phyloP scores from a whole-genome alignment of 495 filamentous ascomycete genomes.

The Penicillium goetzii region DNA sequence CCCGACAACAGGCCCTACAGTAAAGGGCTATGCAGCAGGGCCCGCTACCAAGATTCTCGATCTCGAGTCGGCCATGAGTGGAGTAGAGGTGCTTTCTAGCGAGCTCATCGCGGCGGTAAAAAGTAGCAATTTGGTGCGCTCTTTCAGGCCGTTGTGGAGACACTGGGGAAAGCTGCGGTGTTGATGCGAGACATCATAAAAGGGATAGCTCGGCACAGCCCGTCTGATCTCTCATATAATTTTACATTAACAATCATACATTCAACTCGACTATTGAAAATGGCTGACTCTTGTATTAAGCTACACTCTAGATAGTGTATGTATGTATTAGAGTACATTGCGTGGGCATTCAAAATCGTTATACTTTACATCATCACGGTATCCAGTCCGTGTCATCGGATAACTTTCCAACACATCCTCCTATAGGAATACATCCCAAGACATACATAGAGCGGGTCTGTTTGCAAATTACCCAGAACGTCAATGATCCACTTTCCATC shows the following conservation, averaged over 20 bases:
- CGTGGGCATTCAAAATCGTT: background rate
- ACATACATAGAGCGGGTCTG: slow-evolving; percentile 12
- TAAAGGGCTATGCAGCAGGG: background rate
- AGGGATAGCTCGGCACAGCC: slow-evolving; percentile 20
- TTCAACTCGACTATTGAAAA: background rate
- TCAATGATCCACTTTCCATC: slow-evolving; percentile 17
- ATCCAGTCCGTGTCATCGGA: background rate
- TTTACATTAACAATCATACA: slow-evolving; percentile 1
- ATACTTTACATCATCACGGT: background rate
- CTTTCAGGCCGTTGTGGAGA: background rate
- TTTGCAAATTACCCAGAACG: slow-evolving; percentile 24
- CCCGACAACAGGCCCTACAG: background rate
- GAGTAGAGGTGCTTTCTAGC: slow-evolving; percentile 2
- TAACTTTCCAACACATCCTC: background rate
- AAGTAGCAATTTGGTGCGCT: background rate
- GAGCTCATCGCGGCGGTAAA: background rate
- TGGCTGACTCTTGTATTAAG: background rate
- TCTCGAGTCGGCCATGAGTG: slow-evolving; percentile 15
- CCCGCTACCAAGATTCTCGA: slow-evolving; percentile 1
- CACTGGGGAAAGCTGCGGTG: slow-evolving; percentile 6
- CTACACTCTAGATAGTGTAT: background rate
- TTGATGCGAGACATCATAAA: slow-evolving; percentile 34
- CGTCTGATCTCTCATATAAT: slow-evolving; percentile 18
- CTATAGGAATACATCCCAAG: background rate
- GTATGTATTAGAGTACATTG: background rate